Conservation (phyloP, 768 basidiomycete genomes). For the Cystobasidium ongulense region DNA sequence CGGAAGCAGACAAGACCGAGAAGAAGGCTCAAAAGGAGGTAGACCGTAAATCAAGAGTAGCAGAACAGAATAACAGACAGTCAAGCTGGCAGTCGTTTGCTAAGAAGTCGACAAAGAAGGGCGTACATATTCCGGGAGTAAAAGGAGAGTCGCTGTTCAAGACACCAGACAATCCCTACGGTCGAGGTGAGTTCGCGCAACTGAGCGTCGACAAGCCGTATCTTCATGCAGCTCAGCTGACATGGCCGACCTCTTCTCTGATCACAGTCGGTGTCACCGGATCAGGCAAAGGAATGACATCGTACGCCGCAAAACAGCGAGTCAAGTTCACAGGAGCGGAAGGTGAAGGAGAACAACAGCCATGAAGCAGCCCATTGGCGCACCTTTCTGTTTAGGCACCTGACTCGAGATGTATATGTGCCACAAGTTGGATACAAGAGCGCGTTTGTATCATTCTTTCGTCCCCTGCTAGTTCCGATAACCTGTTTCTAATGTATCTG, state of each 20-base stretch:
- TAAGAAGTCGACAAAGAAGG: conserved; percentile 88
- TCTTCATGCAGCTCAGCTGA: background rate
- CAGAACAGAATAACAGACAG: conserved; percentile 76
- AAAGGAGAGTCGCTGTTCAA: conserved; percentile 83
- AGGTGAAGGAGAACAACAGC: background rate
- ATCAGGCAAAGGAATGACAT: conserved; percentile 78
- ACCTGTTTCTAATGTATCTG: background rate
- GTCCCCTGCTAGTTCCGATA: background rate
- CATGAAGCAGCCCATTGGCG: background rate
- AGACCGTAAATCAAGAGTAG: conserved; percentile 70
- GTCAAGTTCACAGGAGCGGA: conserved; percentile 10
- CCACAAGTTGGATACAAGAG: background rate
- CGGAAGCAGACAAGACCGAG: conserved; percentile 72
- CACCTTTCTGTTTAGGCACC: background rate
- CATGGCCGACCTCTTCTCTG: conserved; percentile 38
- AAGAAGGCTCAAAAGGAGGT: conserved; percentile 91
- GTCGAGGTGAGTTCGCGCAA: conserved; percentile 65
- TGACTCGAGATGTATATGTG: background rate
- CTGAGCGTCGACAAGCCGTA: background rate
- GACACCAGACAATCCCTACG: conserved; percentile 83
- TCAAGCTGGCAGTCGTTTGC: conserved; percentile 89
- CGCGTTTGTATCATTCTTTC: background rate
- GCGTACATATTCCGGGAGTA: conserved; percentile 72
- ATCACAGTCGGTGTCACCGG: conserved; percentile 76
- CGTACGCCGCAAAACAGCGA: conserved; percentile 26